Conservation (phyloP, 2,329 filamentous ascomycete genomes). For the Neopestalotiopsis sp. region DNA sequence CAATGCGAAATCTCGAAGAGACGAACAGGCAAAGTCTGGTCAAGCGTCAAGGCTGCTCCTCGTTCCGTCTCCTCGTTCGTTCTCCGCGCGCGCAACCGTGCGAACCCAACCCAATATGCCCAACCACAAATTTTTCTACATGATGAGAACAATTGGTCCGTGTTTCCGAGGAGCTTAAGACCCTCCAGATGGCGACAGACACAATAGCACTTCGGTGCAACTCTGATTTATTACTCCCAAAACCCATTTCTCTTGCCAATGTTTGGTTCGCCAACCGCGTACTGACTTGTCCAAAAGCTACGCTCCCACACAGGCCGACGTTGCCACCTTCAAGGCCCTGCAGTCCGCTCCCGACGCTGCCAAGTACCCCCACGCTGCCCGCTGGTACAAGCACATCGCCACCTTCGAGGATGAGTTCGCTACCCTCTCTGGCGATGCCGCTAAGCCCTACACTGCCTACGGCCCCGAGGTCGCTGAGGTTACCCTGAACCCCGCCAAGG, state of each 20-base stretch:
- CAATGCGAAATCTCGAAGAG: not conserved
- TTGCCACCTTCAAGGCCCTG: slow-evolving; percentile 91
- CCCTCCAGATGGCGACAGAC: slow-evolving; percentile 59
- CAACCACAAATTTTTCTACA: slow-evolving; percentile 27
- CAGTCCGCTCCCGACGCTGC: slow-evolving; percentile 73
- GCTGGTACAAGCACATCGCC: slow-evolving; percentile 99
- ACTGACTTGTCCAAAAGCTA: slow-evolving; percentile 41
- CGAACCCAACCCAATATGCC: not conserved
- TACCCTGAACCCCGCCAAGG: slow-evolving; percentile 85
- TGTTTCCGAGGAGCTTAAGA: slow-evolving; percentile 83
- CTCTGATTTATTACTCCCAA: slow-evolving; percentile 33
- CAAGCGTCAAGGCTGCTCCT: slow-evolving; percentile 2
- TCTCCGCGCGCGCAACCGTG: slow-evolving; percentile 7
- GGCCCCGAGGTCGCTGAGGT: slow-evolving; percentile 82
- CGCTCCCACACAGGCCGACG: slow-evolving; percentile 90
- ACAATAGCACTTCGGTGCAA: slow-evolving; percentile 41
- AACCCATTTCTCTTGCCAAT: slow-evolving; percentile 12
- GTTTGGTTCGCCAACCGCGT: not conserved
- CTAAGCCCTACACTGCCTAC: slow-evolving; percentile 87
- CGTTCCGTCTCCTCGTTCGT: slow-evolving; percentile 11
- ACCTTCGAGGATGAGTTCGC: slow-evolving; percentile 93
- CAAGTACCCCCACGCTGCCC: slow-evolving; percentile 92
- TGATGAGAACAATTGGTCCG: slow-evolving; percentile 83
- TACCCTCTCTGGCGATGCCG: slow-evolving; percentile 87
- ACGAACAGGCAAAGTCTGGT: not conserved